phyloP scores from a whole-genome alignment of 164 flowering plant species.

The Buxus sempervirens region DNA sequence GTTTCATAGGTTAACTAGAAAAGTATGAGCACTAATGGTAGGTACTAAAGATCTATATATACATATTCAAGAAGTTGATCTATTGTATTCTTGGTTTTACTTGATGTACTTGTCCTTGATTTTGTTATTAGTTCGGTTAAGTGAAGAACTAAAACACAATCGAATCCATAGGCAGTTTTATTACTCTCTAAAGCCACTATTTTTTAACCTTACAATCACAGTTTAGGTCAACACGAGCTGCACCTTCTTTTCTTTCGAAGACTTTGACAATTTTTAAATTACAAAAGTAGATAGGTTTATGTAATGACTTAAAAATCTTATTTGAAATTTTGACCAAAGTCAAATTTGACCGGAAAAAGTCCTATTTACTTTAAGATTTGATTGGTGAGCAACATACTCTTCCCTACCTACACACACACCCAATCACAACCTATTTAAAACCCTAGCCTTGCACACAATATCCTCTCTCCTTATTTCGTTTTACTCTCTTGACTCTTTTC shows the following conservation, averaged over 20 bases:
- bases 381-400: too few relatives aligned
- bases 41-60: slow-evolving; percentile 72
- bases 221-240: slow-evolving; percentile 63
- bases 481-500: too few relatives aligned
- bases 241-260: slow-evolving; percentile 82
- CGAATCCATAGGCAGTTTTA: slow-evolving; percentile 70
- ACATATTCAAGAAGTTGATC: slow-evolving; percentile 66
- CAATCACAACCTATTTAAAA: too few relatives aligned
- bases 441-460: too few relatives aligned
- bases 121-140: slow-evolving; percentile 29
- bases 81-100: slow-evolving; percentile 16
- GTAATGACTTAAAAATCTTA: too few relatives aligned
- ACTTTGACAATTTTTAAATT: slow-evolving; percentile 64
- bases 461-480: too few relatives aligned
- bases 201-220: slow-evolving; percentile 31
- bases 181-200: slow-evolving; percentile 75
- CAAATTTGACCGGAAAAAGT: too few relatives aligned
- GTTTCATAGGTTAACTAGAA: not conserved
- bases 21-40: slow-evolving; percentile 27
- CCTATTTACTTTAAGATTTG: too few relatives aligned
- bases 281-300: too few relatives aligned
- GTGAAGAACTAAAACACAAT: slow-evolving; percentile 86
- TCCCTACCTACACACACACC: too few relatives aligned
- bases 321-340: too few relatives aligned
- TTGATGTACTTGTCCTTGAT: slow-evolving; percentile 4